Percentiles rank a stretch among this genome's conserved stretches.
These are phyloP conservation scores for Claviceps lovelessii DNA, from an alignment of 2,329 filamentous ascomycete genomes.

Conservation along the genomic window DNA sequence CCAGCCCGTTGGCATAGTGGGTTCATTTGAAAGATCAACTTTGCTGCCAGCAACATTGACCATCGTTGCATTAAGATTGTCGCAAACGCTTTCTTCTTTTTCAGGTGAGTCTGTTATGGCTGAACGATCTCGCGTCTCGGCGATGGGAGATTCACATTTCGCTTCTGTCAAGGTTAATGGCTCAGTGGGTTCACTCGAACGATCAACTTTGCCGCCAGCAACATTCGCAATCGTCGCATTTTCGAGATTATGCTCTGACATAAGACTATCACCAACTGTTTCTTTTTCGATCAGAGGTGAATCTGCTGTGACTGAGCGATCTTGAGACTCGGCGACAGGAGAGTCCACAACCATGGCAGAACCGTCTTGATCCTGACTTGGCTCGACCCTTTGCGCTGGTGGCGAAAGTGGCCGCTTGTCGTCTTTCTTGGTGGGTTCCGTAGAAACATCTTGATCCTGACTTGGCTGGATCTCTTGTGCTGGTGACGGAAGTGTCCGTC, in stretches of 20 bases:
- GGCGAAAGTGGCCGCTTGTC: constrained; percentile 6
- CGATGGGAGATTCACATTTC: neutral
- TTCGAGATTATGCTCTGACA: constrained; percentile 7
- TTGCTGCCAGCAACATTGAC: too few relatives aligned
- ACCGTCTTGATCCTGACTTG: neutral
- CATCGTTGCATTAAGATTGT: neutral
- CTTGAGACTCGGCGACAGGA: neutral
- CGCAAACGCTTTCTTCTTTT: neutral
- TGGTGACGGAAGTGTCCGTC: constrained; percentile 6
- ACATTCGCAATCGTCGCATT: neutral
- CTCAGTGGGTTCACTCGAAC: neutral
- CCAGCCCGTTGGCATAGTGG: neutral
- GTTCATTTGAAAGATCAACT: neutral
- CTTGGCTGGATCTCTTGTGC: constrained; percentile 16
- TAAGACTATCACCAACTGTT: neutral
- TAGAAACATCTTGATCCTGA: neutral
- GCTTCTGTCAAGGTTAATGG: constrained; percentile 14
- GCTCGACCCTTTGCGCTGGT: neutral
- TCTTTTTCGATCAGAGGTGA: neutral
- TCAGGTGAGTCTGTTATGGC: neutral
- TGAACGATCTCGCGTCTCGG: too few relatives aligned
- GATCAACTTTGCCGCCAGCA: neutral
- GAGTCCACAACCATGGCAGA: neutral
- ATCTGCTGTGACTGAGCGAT: neutral
- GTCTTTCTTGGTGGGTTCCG: constrained; percentile 2